Evolutionary conservation across 495 filamentous ascomycete genomes (phyloP).

Genomic region (Saxophila tyrrhenica): DNA sequence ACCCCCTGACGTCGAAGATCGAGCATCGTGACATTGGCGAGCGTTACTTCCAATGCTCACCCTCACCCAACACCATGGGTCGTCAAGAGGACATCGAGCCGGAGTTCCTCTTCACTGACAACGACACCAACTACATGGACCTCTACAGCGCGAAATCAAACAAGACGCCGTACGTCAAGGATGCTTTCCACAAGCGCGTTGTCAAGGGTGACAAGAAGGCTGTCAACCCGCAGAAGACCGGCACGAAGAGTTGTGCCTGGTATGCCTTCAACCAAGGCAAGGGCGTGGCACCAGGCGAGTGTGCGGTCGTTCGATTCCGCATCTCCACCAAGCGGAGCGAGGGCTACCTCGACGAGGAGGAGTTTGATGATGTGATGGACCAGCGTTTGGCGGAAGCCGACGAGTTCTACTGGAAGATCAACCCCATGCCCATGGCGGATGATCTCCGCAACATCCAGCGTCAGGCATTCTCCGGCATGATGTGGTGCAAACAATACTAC

Average conservation of each 20-base stretch:
- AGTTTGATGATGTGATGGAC: slow-evolving; percentile 85
- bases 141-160: slow-evolving; percentile 66
- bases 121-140: slow-evolving; percentile 74
- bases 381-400: slow-evolving; percentile 76
- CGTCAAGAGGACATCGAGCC: slow-evolving; percentile 76
- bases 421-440: slow-evolving; percentile 85
- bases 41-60: slow-evolving; percentile 73
- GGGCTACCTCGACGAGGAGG: slow-evolving; percentile 77
- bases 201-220: slow-evolving; percentile 69
- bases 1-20: slow-evolving; percentile 55
- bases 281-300: slow-evolving; percentile 78
- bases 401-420: slow-evolving; percentile 90
- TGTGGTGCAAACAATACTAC: slow-evolving; percentile 97
- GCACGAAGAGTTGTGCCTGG: slow-evolving; percentile 87
- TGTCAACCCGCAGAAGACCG: slow-evolving; percentile 66
- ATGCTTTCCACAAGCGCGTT: slow-evolving; percentile 84
- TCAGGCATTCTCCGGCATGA: slow-evolving; percentile 89
- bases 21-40: slow-evolving; percentile 69
- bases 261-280: slow-evolving; percentile 81
- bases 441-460: slow-evolving; percentile 91
- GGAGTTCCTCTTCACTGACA: slow-evolving; percentile 80
- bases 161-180: slow-evolving; percentile 75
- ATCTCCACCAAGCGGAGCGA: slow-evolving; percentile 57
- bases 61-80: slow-evolving; percentile 70
- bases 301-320: slow-evolving; percentile 88